phyloP scores from a whole-genome alignment of 1,284 basidiomycete species.

The Clitocybe nebularis region DNA sequence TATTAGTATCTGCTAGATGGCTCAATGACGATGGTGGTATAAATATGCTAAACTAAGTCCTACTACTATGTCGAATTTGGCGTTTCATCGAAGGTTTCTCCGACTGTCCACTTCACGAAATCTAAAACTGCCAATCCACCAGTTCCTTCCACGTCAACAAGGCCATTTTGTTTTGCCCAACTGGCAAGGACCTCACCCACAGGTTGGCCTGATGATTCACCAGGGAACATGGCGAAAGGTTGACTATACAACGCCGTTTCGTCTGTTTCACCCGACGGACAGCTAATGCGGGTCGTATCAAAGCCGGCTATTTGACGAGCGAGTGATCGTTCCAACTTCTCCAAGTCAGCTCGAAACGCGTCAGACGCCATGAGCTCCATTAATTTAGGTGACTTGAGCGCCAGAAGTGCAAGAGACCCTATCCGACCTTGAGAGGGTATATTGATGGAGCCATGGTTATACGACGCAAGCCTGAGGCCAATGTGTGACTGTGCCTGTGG shows the following conservation, averaged over 20 bases:
- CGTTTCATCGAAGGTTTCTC: slow-evolving; percentile 31
- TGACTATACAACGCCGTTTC: slow-evolving; percentile 76
- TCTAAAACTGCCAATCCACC: slow-evolving; percentile 56
- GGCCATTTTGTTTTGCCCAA: slow-evolving; percentile 64
- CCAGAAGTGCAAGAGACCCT: slow-evolving; percentile 64
- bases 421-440: slow-evolving; percentile 62
- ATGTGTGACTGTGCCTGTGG: slow-evolving; percentile 35
- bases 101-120: slow-evolving; percentile 67
- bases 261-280: slow-evolving; percentile 36
- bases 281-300: slow-evolving; percentile 61
- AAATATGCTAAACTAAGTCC: not conserved
- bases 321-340: slow-evolving; percentile 71
- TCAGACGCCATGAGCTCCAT: slow-evolving; percentile 39
- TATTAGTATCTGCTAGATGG: too few species aligned
- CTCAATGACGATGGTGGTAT: not conserved
- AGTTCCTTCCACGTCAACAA: slow-evolving; percentile 36
- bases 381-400: slow-evolving; percentile 47
- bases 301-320: slow-evolving; percentile 88
- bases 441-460: slow-evolving; percentile 66
- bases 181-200: slow-evolving; percentile 60
- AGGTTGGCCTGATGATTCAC: slow-evolving; percentile 45
- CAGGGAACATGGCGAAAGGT: slow-evolving; percentile 74
- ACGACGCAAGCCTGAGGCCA: slow-evolving; percentile 70
- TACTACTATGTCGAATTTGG: not conserved
- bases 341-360: slow-evolving; percentile 50